These are phyloP conservation scores for Aspergillus jensenii DNA, from an alignment of 2,329 filamentous ascomycete genomes.

Conservation along the genomic window DNA sequence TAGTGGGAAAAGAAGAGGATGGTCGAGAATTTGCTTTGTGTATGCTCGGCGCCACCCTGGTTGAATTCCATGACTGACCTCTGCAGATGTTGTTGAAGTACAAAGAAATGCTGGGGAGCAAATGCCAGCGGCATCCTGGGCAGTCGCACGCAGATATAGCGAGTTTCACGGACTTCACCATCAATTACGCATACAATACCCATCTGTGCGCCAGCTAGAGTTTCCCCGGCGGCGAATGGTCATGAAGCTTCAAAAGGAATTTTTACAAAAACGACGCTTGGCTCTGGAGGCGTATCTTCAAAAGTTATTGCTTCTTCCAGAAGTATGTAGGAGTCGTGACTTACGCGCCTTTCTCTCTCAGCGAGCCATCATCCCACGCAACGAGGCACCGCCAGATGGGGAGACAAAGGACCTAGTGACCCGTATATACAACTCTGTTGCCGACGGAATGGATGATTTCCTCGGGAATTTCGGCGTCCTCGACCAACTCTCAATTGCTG, in stretches of 20 bases:
- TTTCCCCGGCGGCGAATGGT: slow-evolving; percentile 90
- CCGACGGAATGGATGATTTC: slow-evolving; percentile 97
- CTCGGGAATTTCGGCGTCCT: slow-evolving; percentile 93
- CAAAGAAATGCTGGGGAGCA: slow-evolving; percentile 86
- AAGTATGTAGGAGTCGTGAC: slow-evolving; percentile 91
- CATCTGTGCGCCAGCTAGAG: slow-evolving; percentile 83
- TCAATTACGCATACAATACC: slow-evolving; percentile 77
- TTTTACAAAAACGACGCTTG: slow-evolving; percentile 80
- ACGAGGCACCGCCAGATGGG: slow-evolving; percentile 58
- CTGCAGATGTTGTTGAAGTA: slow-evolving; percentile 78
- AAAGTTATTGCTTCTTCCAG: slow-evolving; percentile 79
- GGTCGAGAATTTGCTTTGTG: slow-evolving; percentile 90
- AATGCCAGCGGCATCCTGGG: slow-evolving; percentile 95
- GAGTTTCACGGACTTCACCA: slow-evolving; percentile 97
- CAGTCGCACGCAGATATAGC: slow-evolving; percentile 88
- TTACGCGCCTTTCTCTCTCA: slow-evolving; percentile 88
- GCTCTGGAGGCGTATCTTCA: slow-evolving; percentile 84
- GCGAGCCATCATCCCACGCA: slow-evolving; percentile 71
- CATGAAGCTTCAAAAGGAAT: slow-evolving; percentile 95
- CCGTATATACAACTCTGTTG: slow-evolving; percentile 92
- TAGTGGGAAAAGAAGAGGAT: slow-evolving; percentile 88
- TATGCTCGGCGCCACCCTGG: slow-evolving; percentile 32
- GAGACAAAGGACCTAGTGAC: slow-evolving; percentile 82
- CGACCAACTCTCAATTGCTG: slow-evolving; percentile 88
- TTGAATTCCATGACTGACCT: neutral